These are phyloP conservation scores for Mycena epipterygia DNA, from an alignment of 768 basidiomycete genomes.

Conservation along the genomic window DNA sequence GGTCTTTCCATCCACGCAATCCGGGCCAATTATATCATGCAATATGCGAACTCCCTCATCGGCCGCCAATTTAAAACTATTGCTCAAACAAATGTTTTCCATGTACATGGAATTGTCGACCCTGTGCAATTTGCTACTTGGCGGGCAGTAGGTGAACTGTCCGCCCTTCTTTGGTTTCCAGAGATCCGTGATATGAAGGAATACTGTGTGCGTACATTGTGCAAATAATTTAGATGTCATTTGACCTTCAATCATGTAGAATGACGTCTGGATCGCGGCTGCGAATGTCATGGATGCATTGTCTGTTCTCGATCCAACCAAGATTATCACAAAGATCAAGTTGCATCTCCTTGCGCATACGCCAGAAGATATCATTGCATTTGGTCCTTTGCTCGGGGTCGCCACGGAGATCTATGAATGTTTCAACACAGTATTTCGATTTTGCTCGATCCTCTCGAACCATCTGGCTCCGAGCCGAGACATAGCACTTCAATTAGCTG, in stretches of 20 bases:
- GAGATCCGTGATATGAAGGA: slow-evolving; percentile 38
- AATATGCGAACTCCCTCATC: slow-evolving; percentile 44
- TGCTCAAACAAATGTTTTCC: slow-evolving; percentile 42
- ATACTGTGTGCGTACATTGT: slow-evolving; percentile 33
- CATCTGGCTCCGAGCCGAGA: slow-evolving; percentile 19
- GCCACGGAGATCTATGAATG: slow-evolving; percentile 19
- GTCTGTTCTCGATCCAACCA: slow-evolving; percentile 6
- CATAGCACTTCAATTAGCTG: slow-evolving; percentile 22
- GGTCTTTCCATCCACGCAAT: slow-evolving; percentile 32
- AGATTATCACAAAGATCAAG: slow-evolving; percentile 17
- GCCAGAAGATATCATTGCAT: background rate
- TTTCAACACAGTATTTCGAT: slow-evolving; percentile 17
- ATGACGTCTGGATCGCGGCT: slow-evolving; percentile 4
- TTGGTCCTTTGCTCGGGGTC: slow-evolving; percentile 5
- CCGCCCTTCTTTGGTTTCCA: slow-evolving; percentile 46
- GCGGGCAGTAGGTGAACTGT: slow-evolving; percentile 37
- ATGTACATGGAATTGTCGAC: slow-evolving; percentile 41
- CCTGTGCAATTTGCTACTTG: slow-evolving; percentile 38
- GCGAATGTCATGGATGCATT: slow-evolving; percentile 18
- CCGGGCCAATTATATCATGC: slow-evolving; percentile 43
- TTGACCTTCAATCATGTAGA: background rate
- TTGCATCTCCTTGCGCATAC: slow-evolving; percentile 5
- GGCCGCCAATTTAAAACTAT: slow-evolving; percentile 48
- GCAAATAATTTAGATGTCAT: too few relatives aligned
- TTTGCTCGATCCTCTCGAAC: slow-evolving; percentile 17